Percentiles rank a stretch among this genome's conserved stretches.
phyloP scores from a whole-genome alignment of 805 yeast genomes.

The Nematodospora valgi region DNA sequence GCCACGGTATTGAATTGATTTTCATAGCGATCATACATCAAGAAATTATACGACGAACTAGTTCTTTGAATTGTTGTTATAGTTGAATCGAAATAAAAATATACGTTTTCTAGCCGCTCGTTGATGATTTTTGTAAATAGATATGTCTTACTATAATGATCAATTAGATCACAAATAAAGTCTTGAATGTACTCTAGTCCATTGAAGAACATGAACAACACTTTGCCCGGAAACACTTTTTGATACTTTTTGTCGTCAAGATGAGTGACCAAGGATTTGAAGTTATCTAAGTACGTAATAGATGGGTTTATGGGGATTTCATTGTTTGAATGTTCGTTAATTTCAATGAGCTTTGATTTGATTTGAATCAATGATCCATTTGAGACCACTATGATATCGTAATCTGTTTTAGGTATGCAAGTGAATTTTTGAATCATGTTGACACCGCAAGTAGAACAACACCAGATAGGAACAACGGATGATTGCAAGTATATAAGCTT shows the following conservation, averaged over 20 bases:
- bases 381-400: constrained; percentile 32
- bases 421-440: constrained; percentile 34
- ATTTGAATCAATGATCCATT: constrained; percentile 32
- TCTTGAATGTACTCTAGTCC: constrained; percentile 31
- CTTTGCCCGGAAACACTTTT: constrained; percentile 21
- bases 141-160: constrained; percentile 16
- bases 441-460: neutral
- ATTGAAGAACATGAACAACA: constrained; percentile 36
- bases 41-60: constrained; percentile 8
- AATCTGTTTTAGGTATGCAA: constrained; percentile 28
- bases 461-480: neutral
- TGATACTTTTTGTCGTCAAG: constrained; percentile 10
- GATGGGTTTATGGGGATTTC: constrained; percentile 20
- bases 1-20: constrained; percentile 24
- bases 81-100: constrained; percentile 32
- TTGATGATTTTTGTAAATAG: neutral
- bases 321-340: constrained; percentile 16
- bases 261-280: constrained; percentile 17
- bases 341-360: constrained; percentile 21
- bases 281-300: constrained; percentile 23
- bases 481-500: too few relatives aligned
- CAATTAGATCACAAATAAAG: constrained; percentile 27
- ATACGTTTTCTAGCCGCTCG: constrained; percentile 22
- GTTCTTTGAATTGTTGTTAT: constrained; percentile 12
- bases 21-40: constrained; percentile 2